Evolutionary conservation across 2,329 filamentous ascomycete genomes (phyloP), one percentile per base, ranked within the genome.

Genomic region (Ceratocystis huliohia): DNA sequence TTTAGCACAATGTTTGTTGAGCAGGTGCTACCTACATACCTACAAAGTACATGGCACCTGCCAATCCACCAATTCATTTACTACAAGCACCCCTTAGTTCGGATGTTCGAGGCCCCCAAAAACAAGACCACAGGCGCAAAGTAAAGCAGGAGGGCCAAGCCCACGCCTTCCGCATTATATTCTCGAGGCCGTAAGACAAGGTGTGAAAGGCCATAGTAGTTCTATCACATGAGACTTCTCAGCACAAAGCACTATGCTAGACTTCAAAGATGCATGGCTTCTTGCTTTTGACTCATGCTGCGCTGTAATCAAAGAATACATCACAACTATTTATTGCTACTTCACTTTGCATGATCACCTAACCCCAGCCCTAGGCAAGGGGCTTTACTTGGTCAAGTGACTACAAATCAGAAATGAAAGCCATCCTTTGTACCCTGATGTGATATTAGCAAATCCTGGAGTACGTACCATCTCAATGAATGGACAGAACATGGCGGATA

Each of bases 361-460:
- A 30, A 20, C 53, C 53, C 53, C 53, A 57, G 30, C 53, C n/a
- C 53, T 57, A 20, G 53, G 53, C 53, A 57, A 33, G 53, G 53
- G 53, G 25, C 28, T 17, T 28, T 57, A 25, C 25, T n/a, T 15
- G 22, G 53, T 57, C 53, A 57, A 57, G 53, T 57, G 53, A 57
- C 53, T 57, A 57, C 53, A 28, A 41, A 17, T n/a, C 28, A 57
- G 53, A 57, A 57, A 57, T 57, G 53, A 57, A 57, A 41, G 53
- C 15, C 53, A 28, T 57, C 53, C 53, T 57, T 57, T 57, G 25
- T 57, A 57, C 53, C 53, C 28, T n/a, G 53, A n/a, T 3, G 53
- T 25, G 22, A 57, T 57, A 57, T 57, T 57, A 33, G 15, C 28
- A 30, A 57, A 17, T 41, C 13, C 37, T 15, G 20, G 3, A 8